phyloP scores from a whole-genome alignment of 177 flowering plant genomes.

The Telopea speciosissima region DNA sequence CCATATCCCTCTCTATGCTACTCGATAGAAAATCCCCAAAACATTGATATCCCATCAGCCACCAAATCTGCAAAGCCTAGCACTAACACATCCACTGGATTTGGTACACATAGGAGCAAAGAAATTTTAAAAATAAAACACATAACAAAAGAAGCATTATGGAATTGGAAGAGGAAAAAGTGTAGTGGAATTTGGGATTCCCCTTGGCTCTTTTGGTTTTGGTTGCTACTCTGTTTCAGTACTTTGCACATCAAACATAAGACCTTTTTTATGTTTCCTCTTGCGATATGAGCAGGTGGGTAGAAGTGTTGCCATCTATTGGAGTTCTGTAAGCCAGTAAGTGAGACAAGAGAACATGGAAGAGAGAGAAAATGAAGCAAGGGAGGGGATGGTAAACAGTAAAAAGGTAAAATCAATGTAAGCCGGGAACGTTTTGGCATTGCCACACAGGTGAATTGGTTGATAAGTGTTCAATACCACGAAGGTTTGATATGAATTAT shows the following conservation, averaged over 20 bases:
- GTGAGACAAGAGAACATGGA: not conserved
- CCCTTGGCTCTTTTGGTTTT: slow-evolving; percentile 31
- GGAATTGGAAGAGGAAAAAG: no score
- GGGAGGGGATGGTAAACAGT: not conserved
- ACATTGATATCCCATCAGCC: slow-evolving; percentile 72
- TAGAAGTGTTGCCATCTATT: slow-evolving; percentile 1
- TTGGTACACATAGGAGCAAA: not conserved
- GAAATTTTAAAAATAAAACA: not conserved
- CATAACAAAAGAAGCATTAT: not conserved
- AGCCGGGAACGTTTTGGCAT: not conserved
- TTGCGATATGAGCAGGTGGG: slow-evolving; percentile 1
- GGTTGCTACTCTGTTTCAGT: slow-evolving; percentile 18
- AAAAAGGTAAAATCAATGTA: no score
- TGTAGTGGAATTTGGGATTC: slow-evolving; percentile 15
- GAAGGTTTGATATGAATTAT: not conserved
- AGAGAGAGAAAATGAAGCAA: not conserved
- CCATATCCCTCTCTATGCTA: slow-evolving; percentile 43
- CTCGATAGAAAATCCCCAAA: slow-evolving; percentile 49
- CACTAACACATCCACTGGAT: slow-evolving; percentile 44
- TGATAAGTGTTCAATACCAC: not conserved
- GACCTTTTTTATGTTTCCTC: not conserved
- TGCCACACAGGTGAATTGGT: not conserved
- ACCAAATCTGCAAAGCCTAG: slow-evolving; percentile 56
- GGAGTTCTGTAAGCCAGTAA: not conserved
- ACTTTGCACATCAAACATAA: no score